Base-by-base conservation (phyloP, 78 protist genomes). In the Dictyostelium purpureum region DNA sequence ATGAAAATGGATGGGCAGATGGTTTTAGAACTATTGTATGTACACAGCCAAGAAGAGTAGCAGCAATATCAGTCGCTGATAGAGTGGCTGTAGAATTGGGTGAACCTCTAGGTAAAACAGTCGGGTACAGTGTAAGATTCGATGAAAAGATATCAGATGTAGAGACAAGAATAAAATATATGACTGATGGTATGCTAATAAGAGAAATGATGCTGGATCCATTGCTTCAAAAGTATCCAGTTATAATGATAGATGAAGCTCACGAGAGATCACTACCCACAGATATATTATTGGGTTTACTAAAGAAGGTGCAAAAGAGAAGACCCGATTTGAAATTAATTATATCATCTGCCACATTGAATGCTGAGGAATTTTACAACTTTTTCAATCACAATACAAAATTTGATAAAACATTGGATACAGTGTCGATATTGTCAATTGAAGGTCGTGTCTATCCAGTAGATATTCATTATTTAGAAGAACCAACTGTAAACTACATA, bases 201-300 rank as follows among this genome's bases (percentile, higher is more conserved):
- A 49, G 98, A 5, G 99, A 98, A 82, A 56, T 80, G 54, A 78
- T 97, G 81, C n/a, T 35, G 14, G 97, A 97, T 51, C 98, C 99
- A 6, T 76, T 96, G 33, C 91, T 98, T 16, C 2, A n/a, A 1
- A 70, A 76, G 11, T 98, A 98, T 74, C 61, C 93, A 4, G 97
- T 95, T 40, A 21, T 99, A 0, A 96, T 99, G 90, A 71, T 99
- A n/a, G 99, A 99, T 79, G 99, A 99, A 52, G 99, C 99, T 7
- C 99, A 99, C 77, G 99, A 99, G 67, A 87, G 99, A n/a, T 77
- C 94, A 7, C 18, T 95, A 33, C 28, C 52, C 21, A 96, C 98
- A 11, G 97, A 97, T 57, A 4, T 97, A 6, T 47, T 95, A 2
- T 16, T 96, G 40, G 98, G 97, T 0, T 67, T 96, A 45, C 70